phyloP scores from a whole-genome alignment of 371 early-diverging fungal genomes.

The Rhizomucor pusillus region DNA sequence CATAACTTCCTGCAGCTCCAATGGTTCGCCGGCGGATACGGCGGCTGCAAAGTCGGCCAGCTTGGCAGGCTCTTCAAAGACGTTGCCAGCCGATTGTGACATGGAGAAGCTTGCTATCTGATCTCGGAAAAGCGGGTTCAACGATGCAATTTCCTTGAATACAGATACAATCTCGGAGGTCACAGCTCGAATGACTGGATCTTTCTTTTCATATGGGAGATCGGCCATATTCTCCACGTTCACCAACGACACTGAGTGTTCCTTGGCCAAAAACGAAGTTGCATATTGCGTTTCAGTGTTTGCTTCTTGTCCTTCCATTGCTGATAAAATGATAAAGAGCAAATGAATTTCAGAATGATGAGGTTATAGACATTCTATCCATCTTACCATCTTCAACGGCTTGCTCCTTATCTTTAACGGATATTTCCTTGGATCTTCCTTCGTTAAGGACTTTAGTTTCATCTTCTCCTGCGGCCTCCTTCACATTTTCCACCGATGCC shows the following conservation, averaged over 20 bases:
- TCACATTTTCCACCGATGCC: background rate
- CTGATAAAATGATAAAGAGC: too few relatives aligned
- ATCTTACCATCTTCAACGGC: too few relatives aligned
- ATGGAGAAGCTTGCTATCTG: slow-evolving; percentile 95
- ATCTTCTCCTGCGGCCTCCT: slow-evolving; percentile 1
- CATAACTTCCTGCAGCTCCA: slow-evolving; percentile 91
- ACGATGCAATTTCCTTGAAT: slow-evolving; percentile 89
- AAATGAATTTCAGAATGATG: too few relatives aligned
- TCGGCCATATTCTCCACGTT: slow-evolving; percentile 87
- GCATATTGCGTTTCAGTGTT: slow-evolving; percentile 33
- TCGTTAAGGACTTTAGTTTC: too few relatives aligned
- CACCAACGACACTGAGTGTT: slow-evolving; percentile 77
- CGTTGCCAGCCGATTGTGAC: slow-evolving; percentile 92
- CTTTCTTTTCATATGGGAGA: slow-evolving; percentile 80
- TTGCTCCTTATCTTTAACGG: slow-evolving; percentile 9
- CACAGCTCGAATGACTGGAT: slow-evolving; percentile 85
- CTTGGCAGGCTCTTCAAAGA: slow-evolving; percentile 92
- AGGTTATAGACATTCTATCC: too few relatives aligned
- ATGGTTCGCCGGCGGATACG: slow-evolving; percentile 85
- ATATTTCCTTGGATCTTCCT: slow-evolving; percentile 6
- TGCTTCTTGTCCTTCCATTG: slow-evolving; percentile 15
- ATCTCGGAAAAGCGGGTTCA: slow-evolving; percentile 94
- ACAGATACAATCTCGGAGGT: slow-evolving; percentile 96
- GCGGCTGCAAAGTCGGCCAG: slow-evolving; percentile 97
- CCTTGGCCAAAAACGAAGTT: slow-evolving; percentile 60